Evolutionary conservation across 306 rosid genomes (phyloP).

Genomic region (Trifolium pratense): DNA sequence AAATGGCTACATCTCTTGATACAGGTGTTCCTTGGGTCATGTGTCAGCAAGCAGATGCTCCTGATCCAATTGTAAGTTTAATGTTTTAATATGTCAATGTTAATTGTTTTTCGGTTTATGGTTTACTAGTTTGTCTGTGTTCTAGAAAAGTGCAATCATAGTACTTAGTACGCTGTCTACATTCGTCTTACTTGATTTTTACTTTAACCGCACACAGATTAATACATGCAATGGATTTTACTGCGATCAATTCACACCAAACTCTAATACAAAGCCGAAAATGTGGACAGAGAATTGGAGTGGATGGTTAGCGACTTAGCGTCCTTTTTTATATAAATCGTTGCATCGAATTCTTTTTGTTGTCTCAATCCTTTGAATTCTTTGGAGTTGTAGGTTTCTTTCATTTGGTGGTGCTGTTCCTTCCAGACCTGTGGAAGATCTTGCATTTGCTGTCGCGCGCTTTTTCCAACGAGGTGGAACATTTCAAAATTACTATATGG

Average conservation of each 20-base stretch:
- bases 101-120: not conserved
- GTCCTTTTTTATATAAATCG: conserved; percentile 24
- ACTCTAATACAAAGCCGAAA: conserved; percentile 80
- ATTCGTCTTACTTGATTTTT: conserved; percentile 33
- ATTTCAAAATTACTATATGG: conserved; percentile 95
- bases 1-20: conserved; percentile 86
- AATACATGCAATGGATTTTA: conserved; percentile 97
- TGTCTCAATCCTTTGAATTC: conserved; percentile 4
- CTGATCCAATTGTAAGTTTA: conserved; percentile 82
- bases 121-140: conserved; percentile 22
- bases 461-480: conserved; percentile 97
- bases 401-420: conserved; percentile 84
- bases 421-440: conserved; percentile 86
- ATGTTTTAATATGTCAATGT: conserved; percentile 9
- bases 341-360: conserved; percentile 2
- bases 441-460: conserved; percentile 93
- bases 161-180: conserved; percentile 11
- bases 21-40: conserved; percentile 99
- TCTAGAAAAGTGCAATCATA: not conserved
- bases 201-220: conserved; percentile 58
- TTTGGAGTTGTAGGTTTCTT: conserved; percentile 68
- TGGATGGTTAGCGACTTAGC: conserved; percentile 78
- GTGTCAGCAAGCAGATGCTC: conserved; percentile 98
- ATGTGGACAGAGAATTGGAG: conserved; percentile 98
- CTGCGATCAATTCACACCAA: conserved; percentile 92